Conservation (phyloP, 371 early-diverging fungal genomes). For the Phascolomyces articulosus region DNA sequence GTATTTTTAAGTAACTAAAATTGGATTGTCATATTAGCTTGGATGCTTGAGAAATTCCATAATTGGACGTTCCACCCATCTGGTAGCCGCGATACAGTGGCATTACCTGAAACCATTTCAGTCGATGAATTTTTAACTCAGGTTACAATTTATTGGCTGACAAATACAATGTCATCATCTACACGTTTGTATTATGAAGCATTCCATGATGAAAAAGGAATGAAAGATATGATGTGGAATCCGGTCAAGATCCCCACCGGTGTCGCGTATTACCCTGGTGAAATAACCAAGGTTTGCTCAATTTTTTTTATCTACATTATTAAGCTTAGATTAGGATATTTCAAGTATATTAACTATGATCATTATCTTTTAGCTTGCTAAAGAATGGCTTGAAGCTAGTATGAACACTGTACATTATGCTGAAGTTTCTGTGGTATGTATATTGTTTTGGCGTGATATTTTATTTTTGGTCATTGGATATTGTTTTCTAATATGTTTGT, state of each 20-base stretch:
- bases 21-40: conserved; percentile 28
- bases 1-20: background rate
- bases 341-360: no score
- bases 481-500: background rate
- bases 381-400: conserved; percentile 56
- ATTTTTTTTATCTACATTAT: no score
- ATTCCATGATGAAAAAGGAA: conserved; percentile 29
- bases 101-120: conserved; percentile 46
- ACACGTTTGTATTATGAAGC: conserved; percentile 67
- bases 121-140: conserved; percentile 62
- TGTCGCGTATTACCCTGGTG: conserved; percentile 52
- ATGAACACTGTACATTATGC: conserved; percentile 24
- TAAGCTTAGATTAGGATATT: no score
- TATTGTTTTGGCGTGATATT: background rate
- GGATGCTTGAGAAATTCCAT: conserved; percentile 71
- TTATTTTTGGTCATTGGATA: background rate
- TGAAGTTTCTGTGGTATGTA: conserved; percentile 27
- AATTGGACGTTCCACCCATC: conserved; percentile 52
- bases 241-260: conserved; percentile 54
- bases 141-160: conserved; percentile 65
- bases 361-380: conserved; percentile 38
- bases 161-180: conserved; percentile 64
- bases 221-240: conserved; percentile 25
- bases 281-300: conserved; percentile 32
- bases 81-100: conserved; percentile 23